Evolutionary conservation across 2,329 filamentous ascomycete genomes (phyloP).

Genomic region (Cercospora sojina): DNA sequence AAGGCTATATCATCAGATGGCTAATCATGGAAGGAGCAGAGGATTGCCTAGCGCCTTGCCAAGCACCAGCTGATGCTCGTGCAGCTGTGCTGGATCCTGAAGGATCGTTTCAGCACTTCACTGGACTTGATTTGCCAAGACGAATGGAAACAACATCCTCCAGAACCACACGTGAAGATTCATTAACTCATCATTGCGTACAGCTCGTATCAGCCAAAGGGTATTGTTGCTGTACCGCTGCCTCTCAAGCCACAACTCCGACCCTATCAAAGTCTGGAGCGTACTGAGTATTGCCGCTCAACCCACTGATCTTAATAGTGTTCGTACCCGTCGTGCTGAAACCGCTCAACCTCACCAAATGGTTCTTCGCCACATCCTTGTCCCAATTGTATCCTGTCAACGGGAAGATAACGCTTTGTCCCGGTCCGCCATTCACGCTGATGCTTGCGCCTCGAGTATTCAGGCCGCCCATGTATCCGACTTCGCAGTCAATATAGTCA

Average conservation of each 20-base stretch:
- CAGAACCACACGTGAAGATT: neutral
- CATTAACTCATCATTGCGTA: neutral
- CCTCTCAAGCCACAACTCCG: constrained; percentile 22
- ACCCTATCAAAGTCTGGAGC: constrained; percentile 35
- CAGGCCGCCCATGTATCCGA: constrained; percentile 36
- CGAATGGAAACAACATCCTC: neutral
- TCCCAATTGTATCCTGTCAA: constrained; percentile 45
- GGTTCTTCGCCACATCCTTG: constrained; percentile 31
- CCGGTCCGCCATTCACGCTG: constrained; percentile 40
- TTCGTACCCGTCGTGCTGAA: constrained; percentile 30
- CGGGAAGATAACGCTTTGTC: constrained; percentile 42
- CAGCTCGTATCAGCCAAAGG: neutral
- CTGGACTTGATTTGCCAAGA: neutral
- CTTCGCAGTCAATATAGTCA: constrained; percentile 46
- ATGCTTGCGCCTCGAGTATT: constrained; percentile 43
- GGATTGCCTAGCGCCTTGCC: neutral
- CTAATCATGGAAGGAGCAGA: neutral
- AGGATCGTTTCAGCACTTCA: neutral
- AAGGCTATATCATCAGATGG: neutral
- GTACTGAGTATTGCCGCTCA: constrained; percentile 26
- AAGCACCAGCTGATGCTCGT: neutral
- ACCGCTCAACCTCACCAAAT: constrained; percentile 30
- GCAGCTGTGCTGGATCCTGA: neutral
- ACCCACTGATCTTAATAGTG: constrained; percentile 31
- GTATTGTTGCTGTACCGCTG: neutral